Evolutionary conservation across 106 monocot genomes (phyloP).

Genomic region (Dendrobium chrysotoxum): DNA sequence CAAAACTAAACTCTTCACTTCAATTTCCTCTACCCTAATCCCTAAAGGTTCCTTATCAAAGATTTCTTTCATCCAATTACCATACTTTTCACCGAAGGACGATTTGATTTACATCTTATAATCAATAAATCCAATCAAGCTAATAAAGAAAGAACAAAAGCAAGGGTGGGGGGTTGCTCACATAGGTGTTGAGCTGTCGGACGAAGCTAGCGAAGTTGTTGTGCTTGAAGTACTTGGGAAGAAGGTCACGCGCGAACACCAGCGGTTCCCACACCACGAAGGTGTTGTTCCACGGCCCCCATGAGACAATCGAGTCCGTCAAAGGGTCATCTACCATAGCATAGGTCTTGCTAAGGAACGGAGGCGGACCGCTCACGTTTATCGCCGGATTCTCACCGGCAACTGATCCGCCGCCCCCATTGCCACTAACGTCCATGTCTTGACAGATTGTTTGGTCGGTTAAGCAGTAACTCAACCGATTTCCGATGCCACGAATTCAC

Average conservation of each 20-base stretch:
- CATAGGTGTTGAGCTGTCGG: constrained; percentile 76
- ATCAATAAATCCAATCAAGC: background rate
- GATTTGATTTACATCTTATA: background rate
- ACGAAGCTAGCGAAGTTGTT: constrained; percentile 79
- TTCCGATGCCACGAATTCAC: no score
- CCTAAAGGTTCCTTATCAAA: background rate
- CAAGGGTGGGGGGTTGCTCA: background rate
- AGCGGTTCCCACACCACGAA: background rate
- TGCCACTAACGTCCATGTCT: background rate
- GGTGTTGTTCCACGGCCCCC: background rate
- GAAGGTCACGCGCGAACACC: constrained; percentile 3
- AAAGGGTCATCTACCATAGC: background rate
- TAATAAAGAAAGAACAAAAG: background rate
- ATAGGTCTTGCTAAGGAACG: background rate
- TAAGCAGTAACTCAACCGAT: no score
- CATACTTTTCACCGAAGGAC: background rate
- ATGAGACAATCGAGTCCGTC: constrained; percentile 5
- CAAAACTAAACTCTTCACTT: background rate
- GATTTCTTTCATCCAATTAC: background rate
- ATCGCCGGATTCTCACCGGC: background rate
- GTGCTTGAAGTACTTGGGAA: constrained; percentile 60
- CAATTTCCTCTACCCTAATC: background rate
- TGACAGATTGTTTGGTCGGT: background rate
- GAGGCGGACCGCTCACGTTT: background rate
- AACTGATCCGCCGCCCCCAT: background rate